Evolutionary conservation across 2,329 filamentous ascomycete species (phyloP).

Genomic region (Chrysoporthe deuterocubensis): DNA sequence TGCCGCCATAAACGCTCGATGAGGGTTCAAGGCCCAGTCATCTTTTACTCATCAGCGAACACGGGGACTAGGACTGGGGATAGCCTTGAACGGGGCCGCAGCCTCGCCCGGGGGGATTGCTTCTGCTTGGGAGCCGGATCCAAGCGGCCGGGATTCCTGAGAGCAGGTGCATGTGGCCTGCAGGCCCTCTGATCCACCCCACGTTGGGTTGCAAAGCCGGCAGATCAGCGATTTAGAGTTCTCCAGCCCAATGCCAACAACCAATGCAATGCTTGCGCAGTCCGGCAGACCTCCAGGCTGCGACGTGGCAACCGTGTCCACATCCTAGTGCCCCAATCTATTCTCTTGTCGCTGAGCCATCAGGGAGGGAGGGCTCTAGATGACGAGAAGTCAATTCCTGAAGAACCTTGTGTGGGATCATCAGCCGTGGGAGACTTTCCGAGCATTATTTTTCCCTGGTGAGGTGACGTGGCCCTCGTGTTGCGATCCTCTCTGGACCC

Average conservation of each 20-base stretch:
- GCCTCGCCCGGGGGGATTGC: slow-evolving; percentile 12
- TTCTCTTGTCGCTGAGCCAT: neutral
- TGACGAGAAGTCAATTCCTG: no score
- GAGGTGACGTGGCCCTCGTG: slow-evolving; percentile 3
- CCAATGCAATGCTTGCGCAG: slow-evolving; percentile 9
- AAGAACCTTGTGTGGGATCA: neutral
- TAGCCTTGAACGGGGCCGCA: slow-evolving; percentile 15
- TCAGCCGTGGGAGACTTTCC: neutral
- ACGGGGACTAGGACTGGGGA: slow-evolving; percentile 15
- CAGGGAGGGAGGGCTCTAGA: no score
- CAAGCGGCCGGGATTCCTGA: slow-evolving; percentile 27
- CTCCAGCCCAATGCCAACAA: neutral
- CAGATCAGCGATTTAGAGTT: slow-evolving; percentile 13
- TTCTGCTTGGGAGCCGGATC: slow-evolving; percentile 25
- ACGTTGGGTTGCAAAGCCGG: slow-evolving; percentile 20
- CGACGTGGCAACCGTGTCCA: slow-evolving; percentile 12
- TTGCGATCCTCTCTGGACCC: neutral
- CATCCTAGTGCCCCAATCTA: neutral
- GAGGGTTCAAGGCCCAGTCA: slow-evolving; percentile 14
- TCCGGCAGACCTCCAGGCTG: slow-evolving; percentile 1
- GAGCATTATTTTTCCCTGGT: neutral
- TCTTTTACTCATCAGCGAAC: slow-evolving; percentile 24
- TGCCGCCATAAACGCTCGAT: neutral
- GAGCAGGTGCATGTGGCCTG: slow-evolving; percentile 12
- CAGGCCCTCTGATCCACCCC: slow-evolving; percentile 15